Percentiles rank a stretch among this genome's conserved stretches.
These are phyloP conservation scores for Hippophae rhamnoides DNA, from an alignment of 306 rosid species.

Conservation along the genomic window DNA sequence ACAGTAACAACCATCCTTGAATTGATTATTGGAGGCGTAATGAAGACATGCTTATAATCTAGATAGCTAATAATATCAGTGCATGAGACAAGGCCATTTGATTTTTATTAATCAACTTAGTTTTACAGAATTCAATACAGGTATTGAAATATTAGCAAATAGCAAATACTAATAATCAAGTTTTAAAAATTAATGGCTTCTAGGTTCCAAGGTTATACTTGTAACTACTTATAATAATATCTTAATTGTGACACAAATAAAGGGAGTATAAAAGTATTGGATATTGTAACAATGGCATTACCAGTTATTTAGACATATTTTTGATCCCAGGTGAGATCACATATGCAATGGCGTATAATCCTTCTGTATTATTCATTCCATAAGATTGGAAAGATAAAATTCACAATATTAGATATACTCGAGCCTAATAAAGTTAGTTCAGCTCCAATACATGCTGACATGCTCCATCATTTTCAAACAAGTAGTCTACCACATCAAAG, in stretches of 20 bases:
- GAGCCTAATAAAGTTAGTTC: not conserved
- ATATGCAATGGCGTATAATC: not conserved
- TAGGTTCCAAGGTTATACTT: no score
- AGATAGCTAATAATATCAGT: not conserved
- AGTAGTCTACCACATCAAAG: not conserved
- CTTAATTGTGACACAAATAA: no score
- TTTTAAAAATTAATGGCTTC: no score
- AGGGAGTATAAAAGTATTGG: no score
- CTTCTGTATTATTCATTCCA: not conserved
- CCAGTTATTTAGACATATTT: not conserved
- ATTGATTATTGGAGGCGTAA: no score
- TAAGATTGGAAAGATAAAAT: no score
- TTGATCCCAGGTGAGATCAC: not conserved
- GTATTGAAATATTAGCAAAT: not conserved
- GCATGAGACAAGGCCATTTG: not conserved
- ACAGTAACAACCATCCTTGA: no score
- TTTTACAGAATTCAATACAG: no score
- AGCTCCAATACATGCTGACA: not conserved
- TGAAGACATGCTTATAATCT: not conserved
- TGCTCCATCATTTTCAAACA: conserved; percentile 1
- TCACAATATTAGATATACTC: not conserved
- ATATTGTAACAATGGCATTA: no score
- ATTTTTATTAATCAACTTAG: not conserved
- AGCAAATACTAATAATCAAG: no score
- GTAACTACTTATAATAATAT: no score